Conservation (phyloP, 441 rosid species). For the Aquilaria agallochum region DNA sequence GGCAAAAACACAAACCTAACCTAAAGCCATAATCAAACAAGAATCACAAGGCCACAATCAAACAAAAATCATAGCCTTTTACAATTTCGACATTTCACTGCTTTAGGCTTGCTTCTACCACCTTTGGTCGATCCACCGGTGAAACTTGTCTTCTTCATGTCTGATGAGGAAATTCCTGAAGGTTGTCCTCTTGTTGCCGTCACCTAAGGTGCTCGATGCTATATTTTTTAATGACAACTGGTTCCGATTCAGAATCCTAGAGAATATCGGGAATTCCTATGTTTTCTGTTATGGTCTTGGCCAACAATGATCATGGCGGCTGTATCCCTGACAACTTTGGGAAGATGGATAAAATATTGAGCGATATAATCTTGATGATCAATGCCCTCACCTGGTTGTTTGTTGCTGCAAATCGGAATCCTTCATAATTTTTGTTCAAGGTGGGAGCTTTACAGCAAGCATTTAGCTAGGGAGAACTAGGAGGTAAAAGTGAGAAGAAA, state of each 20-base stretch:
- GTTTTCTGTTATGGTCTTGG: slow-evolving; percentile 56
- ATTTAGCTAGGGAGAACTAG: no score
- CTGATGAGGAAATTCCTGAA: slow-evolving; percentile 37
- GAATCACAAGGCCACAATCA: no score
- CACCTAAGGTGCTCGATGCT: slow-evolving; percentile 60
- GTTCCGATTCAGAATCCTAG: slow-evolving; percentile 48
- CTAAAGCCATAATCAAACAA: no score
- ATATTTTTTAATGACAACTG: slow-evolving; percentile 60
- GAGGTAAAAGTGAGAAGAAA: no score
- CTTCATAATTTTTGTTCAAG: slow-evolving; percentile 26
- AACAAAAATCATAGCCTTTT: no score
- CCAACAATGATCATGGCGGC: slow-evolving; percentile 64
- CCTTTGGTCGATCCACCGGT: no score
- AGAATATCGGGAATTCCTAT: slow-evolving; percentile 61
- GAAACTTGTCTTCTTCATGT: no score
- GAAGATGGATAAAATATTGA: slow-evolving; percentile 49
- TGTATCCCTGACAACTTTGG: slow-evolving; percentile 66
- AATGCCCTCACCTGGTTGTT: slow-evolving; percentile 58
- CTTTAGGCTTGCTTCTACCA: no score
- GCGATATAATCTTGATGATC: slow-evolving; percentile 56
- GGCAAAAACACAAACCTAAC: no score
- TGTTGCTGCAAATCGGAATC: slow-evolving; percentile 50
- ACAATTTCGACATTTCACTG: no score
- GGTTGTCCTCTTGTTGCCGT: slow-evolving; percentile 42
- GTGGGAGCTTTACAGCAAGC: no score